Conservation (phyloP, 257 asterid species). For the Coffea eugenioides region DNA sequence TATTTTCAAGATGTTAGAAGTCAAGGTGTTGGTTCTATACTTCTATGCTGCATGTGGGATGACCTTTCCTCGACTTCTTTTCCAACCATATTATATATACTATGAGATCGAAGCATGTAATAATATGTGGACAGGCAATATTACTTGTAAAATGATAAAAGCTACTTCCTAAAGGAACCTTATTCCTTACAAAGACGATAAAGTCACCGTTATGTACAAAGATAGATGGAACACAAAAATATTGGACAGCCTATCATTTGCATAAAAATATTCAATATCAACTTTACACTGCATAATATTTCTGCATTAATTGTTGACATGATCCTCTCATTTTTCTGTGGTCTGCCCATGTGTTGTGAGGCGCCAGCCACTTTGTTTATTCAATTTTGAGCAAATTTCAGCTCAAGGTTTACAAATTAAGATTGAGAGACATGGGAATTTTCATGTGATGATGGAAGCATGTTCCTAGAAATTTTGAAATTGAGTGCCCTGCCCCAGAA, state of each 20-base stretch:
- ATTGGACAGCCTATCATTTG: slow-evolving; percentile 18
- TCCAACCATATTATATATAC: background rate
- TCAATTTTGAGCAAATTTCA: too few species aligned
- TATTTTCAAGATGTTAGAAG: background rate
- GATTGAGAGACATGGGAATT: background rate
- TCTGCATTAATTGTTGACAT: background rate
- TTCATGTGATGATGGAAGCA: too few species aligned
- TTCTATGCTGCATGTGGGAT: slow-evolving; percentile 1
- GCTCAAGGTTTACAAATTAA: background rate
- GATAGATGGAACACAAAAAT: background rate
- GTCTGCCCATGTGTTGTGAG: background rate
- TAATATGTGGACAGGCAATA: slow-evolving; percentile 1
- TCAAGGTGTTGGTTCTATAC: background rate
- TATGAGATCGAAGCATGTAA: background rate
- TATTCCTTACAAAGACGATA: slow-evolving; percentile 19
- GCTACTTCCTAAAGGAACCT: background rate
- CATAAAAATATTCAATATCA: background rate
- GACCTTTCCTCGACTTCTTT: slow-evolving; percentile 4
- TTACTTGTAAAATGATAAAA: slow-evolving; percentile 8
- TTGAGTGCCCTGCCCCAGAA: too few species aligned
- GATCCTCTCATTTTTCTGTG: background rate
- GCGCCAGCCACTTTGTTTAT: background rate
- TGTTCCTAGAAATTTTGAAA: background rate
- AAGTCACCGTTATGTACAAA: background rate
- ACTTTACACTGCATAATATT: background rate